phyloP scores from a whole-genome alignment of 2,329 filamentous ascomycete species.

The Neodidymelliopsis sp. region DNA sequence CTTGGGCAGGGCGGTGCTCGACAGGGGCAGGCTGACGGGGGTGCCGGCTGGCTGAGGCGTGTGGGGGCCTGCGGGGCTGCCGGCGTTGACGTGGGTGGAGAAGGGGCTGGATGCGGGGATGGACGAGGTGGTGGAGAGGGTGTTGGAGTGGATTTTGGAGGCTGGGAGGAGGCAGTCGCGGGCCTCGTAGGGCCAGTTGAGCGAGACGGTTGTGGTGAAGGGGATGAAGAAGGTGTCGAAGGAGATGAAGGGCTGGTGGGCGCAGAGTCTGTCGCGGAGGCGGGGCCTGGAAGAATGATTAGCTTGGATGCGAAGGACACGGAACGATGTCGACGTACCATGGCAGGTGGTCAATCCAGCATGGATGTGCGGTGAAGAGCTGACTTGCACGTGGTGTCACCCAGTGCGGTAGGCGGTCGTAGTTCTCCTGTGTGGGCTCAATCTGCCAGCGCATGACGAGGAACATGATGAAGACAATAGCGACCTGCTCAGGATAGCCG shows the following conservation, averaged over 20 bases:
- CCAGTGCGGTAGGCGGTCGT: conserved; percentile 78
- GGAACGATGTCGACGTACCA: conserved; percentile 58
- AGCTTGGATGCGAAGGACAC: conserved; percentile 4
- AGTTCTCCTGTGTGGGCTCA: conserved; percentile 79
- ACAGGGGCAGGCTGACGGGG: conserved; percentile 20
- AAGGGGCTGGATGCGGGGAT: conserved; percentile 37
- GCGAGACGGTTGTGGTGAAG: conserved; percentile 75
- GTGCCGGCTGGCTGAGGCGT: conserved; percentile 35
- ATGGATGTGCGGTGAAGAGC: conserved; percentile 71
- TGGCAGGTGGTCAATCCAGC: conserved; percentile 83
- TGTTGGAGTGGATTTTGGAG: conserved; percentile 32
- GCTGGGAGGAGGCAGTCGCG: conserved; percentile 70
- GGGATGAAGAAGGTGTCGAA: conserved; percentile 87
- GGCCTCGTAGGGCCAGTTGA: conserved; percentile 87
- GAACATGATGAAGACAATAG: conserved; percentile 86
- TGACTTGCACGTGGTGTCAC: conserved; percentile 72
- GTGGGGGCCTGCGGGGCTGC: conserved; percentile 33
- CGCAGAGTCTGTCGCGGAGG: conserved; percentile 73
- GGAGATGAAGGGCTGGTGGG: conserved; percentile 62
- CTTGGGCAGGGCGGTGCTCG: conserved; percentile 22
- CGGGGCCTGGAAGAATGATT: conserved; percentile 59
- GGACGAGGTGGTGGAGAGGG: conserved; percentile 33
- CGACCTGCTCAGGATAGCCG: conserved; percentile 81
- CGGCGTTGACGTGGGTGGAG: conserved; percentile 41
- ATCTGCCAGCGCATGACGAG: conserved; percentile 84